Conservation (phyloP, 2,329 filamentous ascomycete species). For the Xylaria sp. region DNA sequence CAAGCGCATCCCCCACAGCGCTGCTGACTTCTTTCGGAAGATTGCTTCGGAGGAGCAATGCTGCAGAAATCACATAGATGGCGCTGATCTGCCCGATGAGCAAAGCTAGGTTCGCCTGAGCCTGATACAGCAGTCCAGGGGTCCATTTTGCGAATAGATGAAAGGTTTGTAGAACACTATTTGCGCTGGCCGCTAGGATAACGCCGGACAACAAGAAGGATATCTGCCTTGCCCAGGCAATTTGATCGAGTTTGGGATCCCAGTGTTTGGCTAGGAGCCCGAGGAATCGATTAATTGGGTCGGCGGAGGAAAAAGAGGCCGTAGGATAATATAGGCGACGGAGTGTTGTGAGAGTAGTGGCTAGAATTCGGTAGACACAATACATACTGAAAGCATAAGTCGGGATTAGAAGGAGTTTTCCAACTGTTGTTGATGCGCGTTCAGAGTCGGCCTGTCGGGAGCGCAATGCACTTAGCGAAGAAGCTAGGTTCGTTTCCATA, state of each 20-base stretch:
- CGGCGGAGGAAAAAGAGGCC: conserved; percentile 71
- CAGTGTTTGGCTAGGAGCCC: conserved; percentile 84
- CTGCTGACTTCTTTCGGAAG: conserved; percentile 80
- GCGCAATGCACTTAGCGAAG: conserved; percentile 71
- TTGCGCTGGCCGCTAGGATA: conserved; percentile 83
- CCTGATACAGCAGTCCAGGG: conserved; percentile 75
- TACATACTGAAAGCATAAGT: conserved; percentile 80
- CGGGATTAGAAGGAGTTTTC: conserved; percentile 69
- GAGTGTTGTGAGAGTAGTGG: conserved; percentile 74
- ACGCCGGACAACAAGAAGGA: conserved; percentile 85
- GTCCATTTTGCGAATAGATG: conserved; percentile 81
- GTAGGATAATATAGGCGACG: conserved; percentile 64
- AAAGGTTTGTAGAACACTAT: conserved; percentile 85
- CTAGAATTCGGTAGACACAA: conserved; percentile 83
- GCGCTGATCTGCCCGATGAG: conserved; percentile 83
- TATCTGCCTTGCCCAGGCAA: conserved; percentile 85
- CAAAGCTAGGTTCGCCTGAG: conserved; percentile 81
- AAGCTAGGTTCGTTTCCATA: conserved; percentile 78
- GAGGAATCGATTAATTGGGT: conserved; percentile 85
- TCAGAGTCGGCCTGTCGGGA: conserved; percentile 70
- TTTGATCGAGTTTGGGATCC: conserved; percentile 83
- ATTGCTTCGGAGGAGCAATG: conserved; percentile 80
- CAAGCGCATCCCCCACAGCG: conserved; percentile 79
- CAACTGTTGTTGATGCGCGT: conserved; percentile 73
- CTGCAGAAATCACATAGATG: conserved; percentile 85